These are phyloP conservation scores for Arthrobotrys entomopaga DNA, from an alignment of 2,329 filamentous ascomycete genomes.

Conservation along the genomic window DNA sequence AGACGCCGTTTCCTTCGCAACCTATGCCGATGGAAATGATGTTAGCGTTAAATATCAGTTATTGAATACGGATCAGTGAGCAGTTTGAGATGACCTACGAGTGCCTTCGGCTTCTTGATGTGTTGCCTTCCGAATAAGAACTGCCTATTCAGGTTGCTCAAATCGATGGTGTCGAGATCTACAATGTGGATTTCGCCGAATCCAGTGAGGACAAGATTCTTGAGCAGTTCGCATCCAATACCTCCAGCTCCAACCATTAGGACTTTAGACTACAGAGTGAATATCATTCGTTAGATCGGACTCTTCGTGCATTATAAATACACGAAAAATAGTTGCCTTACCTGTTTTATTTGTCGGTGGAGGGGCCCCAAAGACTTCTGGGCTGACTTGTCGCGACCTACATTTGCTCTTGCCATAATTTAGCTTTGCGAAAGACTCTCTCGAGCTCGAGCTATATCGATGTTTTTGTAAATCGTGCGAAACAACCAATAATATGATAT, in stretches of 20 bases:
- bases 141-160: conserved; percentile 96
- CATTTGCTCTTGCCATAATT: conserved; percentile 4
- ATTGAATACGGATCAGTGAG: conserved; percentile 17
- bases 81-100: conserved; percentile 69
- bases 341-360: conserved; percentile 75
- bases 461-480: too few species aligned
- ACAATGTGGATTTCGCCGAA: conserved; percentile 95
- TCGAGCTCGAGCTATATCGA: too few species aligned
- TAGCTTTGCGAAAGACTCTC: not conserved
- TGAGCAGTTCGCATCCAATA: conserved; percentile 96
- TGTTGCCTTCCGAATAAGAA: conserved; percentile 97
- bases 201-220: conserved; percentile 90
- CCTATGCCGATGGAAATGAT: conserved; percentile 66
- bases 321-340: conserved; percentile 60
- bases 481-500: too few species aligned
- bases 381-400: conserved; percentile 32
- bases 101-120: conserved; percentile 95
- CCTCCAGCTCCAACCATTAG: conserved; percentile 96
- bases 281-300: not conserved
- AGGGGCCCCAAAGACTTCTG: conserved; percentile 73
- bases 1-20: conserved; percentile 89
- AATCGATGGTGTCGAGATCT: conserved; percentile 96
- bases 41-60: not conserved
- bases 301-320: not conserved
- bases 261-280: conserved; percentile 74